Evolutionary conservation across 1,284 basidiomycete species (phyloP), one percentile per base, ranked within the genome.

Genomic region (Ceratobasidium sp.): DNA sequence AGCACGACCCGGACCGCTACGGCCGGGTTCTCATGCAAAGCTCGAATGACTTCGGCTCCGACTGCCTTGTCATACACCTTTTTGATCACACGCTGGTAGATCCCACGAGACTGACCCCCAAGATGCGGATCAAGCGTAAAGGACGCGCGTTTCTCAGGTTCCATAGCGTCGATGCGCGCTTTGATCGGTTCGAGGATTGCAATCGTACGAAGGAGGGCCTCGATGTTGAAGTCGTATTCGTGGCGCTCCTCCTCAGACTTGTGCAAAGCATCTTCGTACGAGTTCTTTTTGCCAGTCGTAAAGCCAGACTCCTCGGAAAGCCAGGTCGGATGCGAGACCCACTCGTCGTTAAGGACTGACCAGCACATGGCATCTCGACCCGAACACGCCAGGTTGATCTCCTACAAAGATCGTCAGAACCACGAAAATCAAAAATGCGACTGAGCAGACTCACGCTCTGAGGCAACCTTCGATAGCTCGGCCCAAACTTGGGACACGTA

Each of bases 241-340:
- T 98, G 95, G 30, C 97, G 89, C 80, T 99, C 97, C 80, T 99
- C 97, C 81, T 99, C 97, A 77, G 93, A 92, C 80, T 94, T 94
- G 83, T 99, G 96, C 72, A 99, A 85, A 0, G 94, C 93, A 78
- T 98, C 96, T 81, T 99, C 97, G 80, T 94, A 98, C 2, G 90
- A 87, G 80, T 98, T 99, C 85, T 98, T 98, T 85, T 97, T 97
- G 82, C 98, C 95, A 4, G 96, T 88, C 73, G 95, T 88, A 82
- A 98, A 98, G 1, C 93, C 94, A 0, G 93, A 88, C 76, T 97
- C 94, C 78, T 98, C 97, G 74, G 97, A 98, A 21, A 94, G 94
- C 94, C 95, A 98, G 0, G 94, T 97, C 0, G 97, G 97, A 80
- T 99, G 96, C 23, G 96, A 97, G 30, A 98, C 94, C 94, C 95